Conservation (phyloP, 164 flowering plant genomes). For the Annona squamosa region DNA sequence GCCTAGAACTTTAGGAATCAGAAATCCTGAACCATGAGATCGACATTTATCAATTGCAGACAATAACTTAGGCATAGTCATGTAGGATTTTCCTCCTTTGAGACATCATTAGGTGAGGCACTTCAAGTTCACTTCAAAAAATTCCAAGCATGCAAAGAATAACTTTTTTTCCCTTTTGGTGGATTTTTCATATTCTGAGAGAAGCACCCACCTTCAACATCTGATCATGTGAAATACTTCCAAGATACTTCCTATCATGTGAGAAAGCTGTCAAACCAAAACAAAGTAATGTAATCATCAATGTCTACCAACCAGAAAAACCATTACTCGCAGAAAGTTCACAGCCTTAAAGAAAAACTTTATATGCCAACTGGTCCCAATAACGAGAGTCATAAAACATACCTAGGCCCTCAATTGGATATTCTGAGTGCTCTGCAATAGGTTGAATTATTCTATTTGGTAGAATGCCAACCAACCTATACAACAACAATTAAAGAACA, state of each 20-base stretch:
- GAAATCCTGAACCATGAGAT: not conserved
- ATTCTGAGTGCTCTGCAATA: constrained; percentile 91
- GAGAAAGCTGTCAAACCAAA: constrained; percentile 68
- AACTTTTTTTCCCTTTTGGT: not conserved
- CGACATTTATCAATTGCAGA: not conserved
- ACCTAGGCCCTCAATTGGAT: constrained; percentile 93
- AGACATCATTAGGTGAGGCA: not conserved
- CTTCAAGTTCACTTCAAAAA: not conserved
- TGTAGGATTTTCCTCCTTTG: not conserved
- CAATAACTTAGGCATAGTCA: not conserved
- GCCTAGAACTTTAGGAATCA: not conserved
- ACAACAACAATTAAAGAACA: constrained; percentile 8
- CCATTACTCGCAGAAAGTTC: not conserved
- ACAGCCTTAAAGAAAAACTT: not conserved
- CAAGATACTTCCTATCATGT: constrained; percentile 75
- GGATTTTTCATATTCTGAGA: not conserved
- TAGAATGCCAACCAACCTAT: constrained; percentile 79
- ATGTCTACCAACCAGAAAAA: not conserved
- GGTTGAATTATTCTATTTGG: constrained; percentile 94
- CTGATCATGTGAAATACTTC: constrained; percentile 85
- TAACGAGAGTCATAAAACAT: constrained; percentile 10
- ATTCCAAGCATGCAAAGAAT: not conserved
- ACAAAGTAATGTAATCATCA: constrained; percentile 1
- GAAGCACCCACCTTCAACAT: constrained; percentile 55
- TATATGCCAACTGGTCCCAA: not conserved